Percentiles rank a stretch among this genome's conserved stretches.
phyloP scores from a whole-genome alignment of 352 stramenopile genomes.

The Pythium myriotylum region DNA sequence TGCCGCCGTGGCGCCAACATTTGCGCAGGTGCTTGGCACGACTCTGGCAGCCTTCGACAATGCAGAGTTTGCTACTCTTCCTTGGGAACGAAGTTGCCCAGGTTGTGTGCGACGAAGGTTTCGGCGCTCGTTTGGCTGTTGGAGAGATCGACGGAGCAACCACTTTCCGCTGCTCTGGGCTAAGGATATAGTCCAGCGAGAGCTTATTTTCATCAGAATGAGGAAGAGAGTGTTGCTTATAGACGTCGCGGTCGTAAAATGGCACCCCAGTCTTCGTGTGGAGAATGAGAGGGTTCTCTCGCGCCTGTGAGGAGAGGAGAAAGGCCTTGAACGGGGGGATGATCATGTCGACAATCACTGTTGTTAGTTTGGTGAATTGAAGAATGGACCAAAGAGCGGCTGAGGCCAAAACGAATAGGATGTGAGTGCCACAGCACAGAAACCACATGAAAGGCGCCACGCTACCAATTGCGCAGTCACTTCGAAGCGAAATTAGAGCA shows the following conservation, averaged over 20 bases:
- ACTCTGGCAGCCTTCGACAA: slow-evolving; percentile 51
- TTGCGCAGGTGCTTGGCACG: slow-evolving; percentile 55
- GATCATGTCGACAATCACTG: neutral
- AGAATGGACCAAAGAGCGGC: no score
- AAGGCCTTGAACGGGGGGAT: slow-evolving; percentile 4
- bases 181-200: slow-evolving; percentile 11
- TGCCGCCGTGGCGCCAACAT: slow-evolving; percentile 65
- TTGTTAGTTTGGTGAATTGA: no score
- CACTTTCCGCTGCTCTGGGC: neutral
- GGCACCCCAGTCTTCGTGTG: neutral
- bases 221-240: neutral
- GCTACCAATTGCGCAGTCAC: no score
- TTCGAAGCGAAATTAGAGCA: no score
- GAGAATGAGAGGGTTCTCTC: neutral
- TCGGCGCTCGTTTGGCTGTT: no score
- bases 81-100: slow-evolving; percentile 8
- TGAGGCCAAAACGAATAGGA: no score
- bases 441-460: no score
- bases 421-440: no score
- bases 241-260: neutral
- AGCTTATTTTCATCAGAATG: neutral
- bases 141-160: neutral
- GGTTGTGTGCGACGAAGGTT: no score
- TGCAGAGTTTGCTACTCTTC: slow-evolving; percentile 61
- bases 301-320: neutral